Percentiles rank a stretch among this genome's conserved stretches.
Conservation (phyloP, 1,139 yeast species). For the Casaregolazyma suthepensis region DNA sequence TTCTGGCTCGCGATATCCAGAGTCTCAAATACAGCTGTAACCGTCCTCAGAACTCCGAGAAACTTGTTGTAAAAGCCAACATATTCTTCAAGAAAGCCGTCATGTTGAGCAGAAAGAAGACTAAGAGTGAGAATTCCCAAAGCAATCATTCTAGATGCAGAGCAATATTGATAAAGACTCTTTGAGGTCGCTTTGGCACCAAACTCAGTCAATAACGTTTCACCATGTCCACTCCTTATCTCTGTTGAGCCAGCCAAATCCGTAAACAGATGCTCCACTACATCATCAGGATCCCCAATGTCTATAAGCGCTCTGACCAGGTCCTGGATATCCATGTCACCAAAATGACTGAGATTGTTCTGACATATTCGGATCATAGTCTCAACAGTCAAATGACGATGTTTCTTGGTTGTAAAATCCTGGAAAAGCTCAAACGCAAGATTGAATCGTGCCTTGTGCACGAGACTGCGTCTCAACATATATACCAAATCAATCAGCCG, state of each 20-base stretch:
- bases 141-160: constrained; percentile 14
- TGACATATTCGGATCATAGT: constrained; percentile 18
- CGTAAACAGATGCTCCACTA: constrained; percentile 8
- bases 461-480: constrained; percentile 13
- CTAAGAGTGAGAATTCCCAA: constrained; percentile 21
- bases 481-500: constrained; percentile 16
- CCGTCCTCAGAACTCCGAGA: constrained; percentile 15
- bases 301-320: constrained; percentile 20
- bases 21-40: constrained; percentile 13
- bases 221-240: neutral
- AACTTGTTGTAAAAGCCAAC: constrained; percentile 17
- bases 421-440: constrained; percentile 14
- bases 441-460: constrained; percentile 12
- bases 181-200: constrained; percentile 19
- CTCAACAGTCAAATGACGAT: constrained; percentile 19
- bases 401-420: constrained; percentile 15
- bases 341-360: constrained; percentile 15
- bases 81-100: constrained; percentile 20
- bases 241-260: neutral
- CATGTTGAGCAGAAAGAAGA: constrained; percentile 18
- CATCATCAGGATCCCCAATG: constrained; percentile 17
- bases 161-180: constrained; percentile 17
- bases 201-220: constrained; percentile 8
- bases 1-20: constrained; percentile 8
- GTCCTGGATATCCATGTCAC: constrained; percentile 17